Evolutionary conservation across 148 eudicot species (phyloP), one percentile per base, ranked within the genome.

Genomic region (Suaeda aralocaspica): DNA sequence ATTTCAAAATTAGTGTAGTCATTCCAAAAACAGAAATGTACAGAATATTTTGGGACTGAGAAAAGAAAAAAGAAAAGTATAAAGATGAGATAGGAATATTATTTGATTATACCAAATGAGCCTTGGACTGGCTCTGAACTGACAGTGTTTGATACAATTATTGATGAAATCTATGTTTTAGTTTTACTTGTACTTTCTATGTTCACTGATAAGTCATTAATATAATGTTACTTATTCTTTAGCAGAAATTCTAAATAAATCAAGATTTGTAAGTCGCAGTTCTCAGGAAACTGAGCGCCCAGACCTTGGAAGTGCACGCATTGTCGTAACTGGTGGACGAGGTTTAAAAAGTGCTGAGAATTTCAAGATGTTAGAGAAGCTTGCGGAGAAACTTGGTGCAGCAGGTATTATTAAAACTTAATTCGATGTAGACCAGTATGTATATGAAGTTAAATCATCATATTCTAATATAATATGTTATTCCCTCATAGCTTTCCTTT

Each of bases 381-480:
- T 93, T 81, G 98, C 98, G 46, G 96, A 90, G 82, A 93, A 90
- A 82, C 92, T 93, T 77, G 95, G 92, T 19, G 98, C 92, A 30
- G 98, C 96, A 85, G 98, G 98, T 93, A 60, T 75, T 63, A 68
- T 66, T 26, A 44, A 30, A 15, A 29, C 9, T 64, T 24, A 14
- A 21, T 55, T 36, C 8, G 50, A 56, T 26, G 9, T 65, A 44
- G 31, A 34, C 44, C 14, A 36, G 56, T 65, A 33, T 21, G 6
- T 49, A 6, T 36, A 36, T 36, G 41, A 36, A 4, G 41, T 48
- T 19, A 21, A 13, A 66, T 12, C 10, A 12, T 33, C 41, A 24
- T 58, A 26, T 26, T 33, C 18, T 26, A 50, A 19, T 41, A n/a
- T n/a, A n/a, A n/a, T n/a, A n/a, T n/a, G n/a, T n/a, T n/a, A n/a